Percentiles rank a stretch among this genome's conserved stretches.
phyloP scores from a whole-genome alignment of 306 rosid species.

The Lotus japonicus region DNA sequence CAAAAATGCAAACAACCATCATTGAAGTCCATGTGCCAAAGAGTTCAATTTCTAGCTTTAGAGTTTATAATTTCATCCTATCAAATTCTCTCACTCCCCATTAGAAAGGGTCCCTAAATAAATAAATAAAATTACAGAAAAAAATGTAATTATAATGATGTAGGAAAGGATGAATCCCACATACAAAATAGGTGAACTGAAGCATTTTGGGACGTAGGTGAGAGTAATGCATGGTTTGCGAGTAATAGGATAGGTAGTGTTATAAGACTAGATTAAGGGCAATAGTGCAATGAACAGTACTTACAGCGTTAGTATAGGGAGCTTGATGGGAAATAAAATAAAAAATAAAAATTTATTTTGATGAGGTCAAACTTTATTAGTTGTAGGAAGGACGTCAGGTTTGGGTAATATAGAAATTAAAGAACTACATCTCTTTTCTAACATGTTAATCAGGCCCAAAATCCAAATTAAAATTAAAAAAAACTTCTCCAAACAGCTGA shows the following conservation, averaged over 20 bases:
- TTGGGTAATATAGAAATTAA: slow-evolving; percentile 1
- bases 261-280: neutral
- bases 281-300: neutral
- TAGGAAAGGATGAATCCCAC: neutral
- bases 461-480: neutral
- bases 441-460: neutral
- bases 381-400: neutral
- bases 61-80: neutral
- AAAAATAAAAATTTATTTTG: neutral
- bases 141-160: neutral
- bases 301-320: neutral
- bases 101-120: neutral
- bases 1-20: neutral
- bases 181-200: neutral
- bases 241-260: neutral
- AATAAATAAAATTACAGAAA: neutral
- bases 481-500: neutral
- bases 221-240: neutral
- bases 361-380: neutral
- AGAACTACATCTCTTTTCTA: neutral
- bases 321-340: neutral
- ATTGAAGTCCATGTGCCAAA: neutral
- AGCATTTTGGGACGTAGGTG: neutral
- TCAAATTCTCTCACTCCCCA: neutral
- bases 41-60: neutral